Evolutionary conservation across 2,329 filamentous ascomycete genomes (phyloP).

Genomic region (Trichoderma endophyticum): DNA sequence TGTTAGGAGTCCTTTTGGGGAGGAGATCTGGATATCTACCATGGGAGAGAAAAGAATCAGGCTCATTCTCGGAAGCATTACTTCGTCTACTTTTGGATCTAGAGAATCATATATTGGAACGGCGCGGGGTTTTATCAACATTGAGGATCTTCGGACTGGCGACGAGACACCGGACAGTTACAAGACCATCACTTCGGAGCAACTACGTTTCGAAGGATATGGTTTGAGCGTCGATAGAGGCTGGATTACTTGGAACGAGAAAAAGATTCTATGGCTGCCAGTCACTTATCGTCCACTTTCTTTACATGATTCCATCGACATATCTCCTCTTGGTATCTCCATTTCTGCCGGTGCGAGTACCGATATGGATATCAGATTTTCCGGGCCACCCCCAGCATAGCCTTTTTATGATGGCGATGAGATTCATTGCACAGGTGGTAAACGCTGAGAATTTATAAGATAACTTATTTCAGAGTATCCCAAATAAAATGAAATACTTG

Average conservation of each 20-base stretch:
- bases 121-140: neutral
- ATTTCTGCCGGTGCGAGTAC: neutral
- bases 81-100: neutral
- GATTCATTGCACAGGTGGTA: neutral
- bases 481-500: neutral
- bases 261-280: neutral
- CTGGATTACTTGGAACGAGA: neutral
- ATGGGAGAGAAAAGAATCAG: neutral
- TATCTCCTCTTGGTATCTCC: neutral
- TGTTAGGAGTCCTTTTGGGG: neutral
- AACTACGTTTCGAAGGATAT: neutral
- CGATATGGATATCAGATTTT: neutral
- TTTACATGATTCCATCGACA: neutral
- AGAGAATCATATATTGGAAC: neutral
- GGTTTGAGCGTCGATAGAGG: neutral
- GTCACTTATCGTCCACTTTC: neutral
- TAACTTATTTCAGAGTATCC: no score
- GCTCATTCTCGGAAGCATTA: neutral
- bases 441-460: neutral
- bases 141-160: neutral
- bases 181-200: neutral
- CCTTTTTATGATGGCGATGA: neutral
- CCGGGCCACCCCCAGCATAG: neutral
- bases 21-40: neutral
- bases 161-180: neutral